These are phyloP conservation scores for Paramecium pentaurelia DNA, from an alignment of 73 alveolate species.

Conservation along the genomic window DNA sequence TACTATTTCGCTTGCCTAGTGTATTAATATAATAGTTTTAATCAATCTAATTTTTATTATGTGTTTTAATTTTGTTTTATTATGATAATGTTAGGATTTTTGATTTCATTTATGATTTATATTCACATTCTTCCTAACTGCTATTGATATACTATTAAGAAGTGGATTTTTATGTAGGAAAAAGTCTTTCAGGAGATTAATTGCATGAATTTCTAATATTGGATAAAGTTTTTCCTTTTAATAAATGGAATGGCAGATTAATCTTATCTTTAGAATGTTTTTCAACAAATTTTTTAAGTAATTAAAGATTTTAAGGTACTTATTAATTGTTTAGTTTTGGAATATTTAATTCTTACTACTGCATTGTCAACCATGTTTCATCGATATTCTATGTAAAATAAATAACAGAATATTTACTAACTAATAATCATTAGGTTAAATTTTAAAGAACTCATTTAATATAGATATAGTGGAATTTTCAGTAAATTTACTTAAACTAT, in stretches of 20 bases:
- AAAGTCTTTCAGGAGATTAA: neutral
- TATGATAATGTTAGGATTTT: neutral
- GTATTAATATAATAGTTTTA: neutral
- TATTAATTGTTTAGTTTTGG: neutral
- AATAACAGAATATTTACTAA: neutral
- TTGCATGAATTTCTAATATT: neutral
- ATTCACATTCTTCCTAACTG: neutral
- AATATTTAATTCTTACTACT: neutral
- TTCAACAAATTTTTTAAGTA: neutral
- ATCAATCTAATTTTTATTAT: neutral
- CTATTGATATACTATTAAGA: neutral
- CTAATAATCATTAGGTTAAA: neutral
- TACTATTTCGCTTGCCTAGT: neutral
- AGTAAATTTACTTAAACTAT: neutral
- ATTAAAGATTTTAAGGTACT: neutral
- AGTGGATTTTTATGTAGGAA: neutral
- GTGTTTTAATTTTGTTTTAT: neutral
- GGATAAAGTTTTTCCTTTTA: neutral
- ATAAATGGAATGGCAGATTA: neutral
- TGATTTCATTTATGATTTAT: neutral
- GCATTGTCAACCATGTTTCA: conserved; percentile 30
- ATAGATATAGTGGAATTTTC: neutral
- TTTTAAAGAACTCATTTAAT: neutral
- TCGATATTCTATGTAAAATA: neutral
- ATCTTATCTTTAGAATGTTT: neutral